Conservation (phyloP, 495 filamentous ascomycete genomes). For the Podospora bellae-mahoneyi region DNA sequence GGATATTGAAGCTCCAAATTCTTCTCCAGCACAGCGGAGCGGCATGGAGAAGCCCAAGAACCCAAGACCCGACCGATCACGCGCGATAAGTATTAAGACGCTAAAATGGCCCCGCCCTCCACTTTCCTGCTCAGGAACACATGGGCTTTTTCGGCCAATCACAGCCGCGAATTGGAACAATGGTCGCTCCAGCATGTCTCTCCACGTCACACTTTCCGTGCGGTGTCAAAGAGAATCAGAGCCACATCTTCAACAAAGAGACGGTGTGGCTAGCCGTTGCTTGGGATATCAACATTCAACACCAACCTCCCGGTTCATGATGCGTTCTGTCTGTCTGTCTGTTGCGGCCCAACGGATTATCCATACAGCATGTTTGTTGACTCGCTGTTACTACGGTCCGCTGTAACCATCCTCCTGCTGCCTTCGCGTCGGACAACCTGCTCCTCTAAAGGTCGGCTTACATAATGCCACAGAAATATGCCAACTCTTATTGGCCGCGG, state of each 20-base stretch:
- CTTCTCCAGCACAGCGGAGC: conserved; percentile 4
- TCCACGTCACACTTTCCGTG: conserved; percentile 7
- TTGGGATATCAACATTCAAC: background rate
- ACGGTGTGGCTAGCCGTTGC: background rate
- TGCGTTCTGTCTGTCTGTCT: background rate
- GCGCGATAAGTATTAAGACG: conserved; percentile 3
- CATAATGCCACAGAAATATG: background rate
- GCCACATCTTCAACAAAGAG: background rate
- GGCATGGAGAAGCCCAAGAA: background rate
- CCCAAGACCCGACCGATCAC: conserved; percentile 1
- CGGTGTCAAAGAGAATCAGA: background rate
- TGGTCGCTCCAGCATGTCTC: background rate
- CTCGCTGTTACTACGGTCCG: background rate
- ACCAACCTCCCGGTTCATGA: too few species aligned
- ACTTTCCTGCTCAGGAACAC: conserved; percentile 6
- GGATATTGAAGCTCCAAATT: conserved; percentile 9
- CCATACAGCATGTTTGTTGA: background rate
- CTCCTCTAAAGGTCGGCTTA: background rate
- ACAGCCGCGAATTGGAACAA: conserved; percentile 7
- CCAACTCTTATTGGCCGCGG: background rate
- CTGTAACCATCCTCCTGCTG: background rate
- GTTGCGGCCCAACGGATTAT: background rate
- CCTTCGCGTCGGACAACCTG: background rate
- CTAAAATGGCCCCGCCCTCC: background rate
- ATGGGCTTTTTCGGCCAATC: background rate